Evolutionary conservation across 345 rosid genomes (phyloP).

Genomic region (Hibiscus mutabilis): DNA sequence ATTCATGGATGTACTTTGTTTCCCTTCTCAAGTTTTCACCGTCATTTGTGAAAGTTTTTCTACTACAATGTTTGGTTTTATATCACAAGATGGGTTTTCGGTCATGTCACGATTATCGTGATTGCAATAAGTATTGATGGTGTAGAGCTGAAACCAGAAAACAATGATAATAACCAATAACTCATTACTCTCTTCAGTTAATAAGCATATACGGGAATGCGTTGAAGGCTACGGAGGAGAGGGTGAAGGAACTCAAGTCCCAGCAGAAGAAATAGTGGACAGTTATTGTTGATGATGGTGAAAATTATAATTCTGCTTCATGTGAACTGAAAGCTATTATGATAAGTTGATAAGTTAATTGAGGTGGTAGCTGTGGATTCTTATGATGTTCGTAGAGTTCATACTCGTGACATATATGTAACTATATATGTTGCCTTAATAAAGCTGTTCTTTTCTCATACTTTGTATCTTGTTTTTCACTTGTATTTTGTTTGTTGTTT

Average conservation of each 20-base stretch:
- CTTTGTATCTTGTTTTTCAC: not conserved
- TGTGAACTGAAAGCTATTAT: conserved; percentile 5
- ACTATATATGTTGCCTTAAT: not conserved
- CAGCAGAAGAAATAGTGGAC: conserved; percentile 32
- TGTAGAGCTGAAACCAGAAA: not conserved
- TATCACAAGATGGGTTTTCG: too few species aligned
- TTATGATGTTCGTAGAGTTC: not conserved
- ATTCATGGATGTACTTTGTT: not conserved
- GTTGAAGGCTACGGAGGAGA: conserved; percentile 70
- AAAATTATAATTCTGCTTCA: conserved; percentile 8
- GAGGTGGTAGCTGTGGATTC: too few species aligned
- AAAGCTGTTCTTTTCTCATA: not conserved
- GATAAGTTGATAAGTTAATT: too few species aligned
- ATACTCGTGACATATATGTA: not conserved
- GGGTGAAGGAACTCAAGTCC: conserved; percentile 75
- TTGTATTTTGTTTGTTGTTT: too few species aligned
- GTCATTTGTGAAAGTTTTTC: too few species aligned
- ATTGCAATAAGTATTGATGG: not conserved
- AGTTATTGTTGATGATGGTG: conserved; percentile 18
- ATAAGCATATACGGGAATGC: conserved; percentile 67
- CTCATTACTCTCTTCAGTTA: conserved; percentile 33
- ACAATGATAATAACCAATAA: not conserved
- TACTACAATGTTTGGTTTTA: too few species aligned
- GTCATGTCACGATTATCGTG: too few species aligned
- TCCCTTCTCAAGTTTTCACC: too few species aligned